A percentile compares a stretch with the other conserved stretches of the same genome.
phyloP scores from a whole-genome alignment of 768 basidiomycete species.

The Suillus variegatus region DNA sequence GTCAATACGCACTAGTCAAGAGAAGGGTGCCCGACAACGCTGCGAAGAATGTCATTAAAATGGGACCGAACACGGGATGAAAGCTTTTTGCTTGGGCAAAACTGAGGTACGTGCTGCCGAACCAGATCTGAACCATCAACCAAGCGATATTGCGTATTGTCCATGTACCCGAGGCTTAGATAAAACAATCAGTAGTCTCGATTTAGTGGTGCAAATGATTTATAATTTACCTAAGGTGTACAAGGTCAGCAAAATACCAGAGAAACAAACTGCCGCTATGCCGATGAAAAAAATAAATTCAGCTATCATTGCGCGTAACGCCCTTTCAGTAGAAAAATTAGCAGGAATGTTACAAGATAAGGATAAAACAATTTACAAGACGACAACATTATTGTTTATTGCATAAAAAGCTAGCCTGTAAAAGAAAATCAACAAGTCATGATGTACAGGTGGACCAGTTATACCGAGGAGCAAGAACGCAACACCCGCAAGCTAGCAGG shows the following conservation, averaged over 20 bases:
- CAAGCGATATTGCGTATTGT: constrained; percentile 61
- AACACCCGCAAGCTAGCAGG: constrained; percentile 80
- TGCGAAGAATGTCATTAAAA: constrained; percentile 79
- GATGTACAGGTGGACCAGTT: neutral
- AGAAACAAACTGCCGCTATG: constrained; percentile 79
- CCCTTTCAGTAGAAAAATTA: constrained; percentile 43
- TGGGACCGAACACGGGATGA: constrained; percentile 72
- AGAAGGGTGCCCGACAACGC: constrained; percentile 78
- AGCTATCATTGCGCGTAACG: constrained; percentile 78
- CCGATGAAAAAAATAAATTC: constrained; percentile 80
- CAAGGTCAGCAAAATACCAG: constrained; percentile 65
- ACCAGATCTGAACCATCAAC: constrained; percentile 89
- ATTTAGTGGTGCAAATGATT: neutral
- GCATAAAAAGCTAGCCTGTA: constrained; percentile 76
- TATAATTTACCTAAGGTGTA: constrained; percentile 45
- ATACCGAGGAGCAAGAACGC: constrained; percentile 82
- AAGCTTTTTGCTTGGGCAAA: constrained; percentile 60
- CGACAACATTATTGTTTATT: constrained; percentile 74
- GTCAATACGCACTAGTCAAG: constrained; percentile 63
- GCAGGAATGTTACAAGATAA: constrained; percentile 1
- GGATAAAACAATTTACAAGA: constrained; percentile 49
- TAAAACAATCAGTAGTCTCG: constrained; percentile 26
- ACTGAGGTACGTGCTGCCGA: constrained; percentile 71
- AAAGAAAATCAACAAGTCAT: constrained; percentile 5
- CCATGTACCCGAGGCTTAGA: constrained; percentile 33